These are phyloP conservation scores for Pseudovirgaria hyperparasitica DNA, from an alignment of 2,329 filamentous ascomycete genomes.

Conservation along the genomic window DNA sequence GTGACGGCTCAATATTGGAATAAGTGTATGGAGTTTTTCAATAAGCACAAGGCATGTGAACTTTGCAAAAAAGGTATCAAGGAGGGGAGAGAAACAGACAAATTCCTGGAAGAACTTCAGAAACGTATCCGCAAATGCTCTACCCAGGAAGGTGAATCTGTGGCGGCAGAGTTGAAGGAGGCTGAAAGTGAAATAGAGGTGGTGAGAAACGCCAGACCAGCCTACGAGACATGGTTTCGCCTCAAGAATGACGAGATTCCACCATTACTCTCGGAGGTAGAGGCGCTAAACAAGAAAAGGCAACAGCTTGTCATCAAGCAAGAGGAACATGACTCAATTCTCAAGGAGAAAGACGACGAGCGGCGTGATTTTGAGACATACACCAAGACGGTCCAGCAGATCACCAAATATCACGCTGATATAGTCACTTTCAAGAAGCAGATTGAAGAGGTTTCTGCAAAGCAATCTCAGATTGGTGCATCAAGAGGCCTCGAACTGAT, in stretches of 20 bases:
- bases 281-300: constrained; percentile 31
- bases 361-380: constrained; percentile 65
- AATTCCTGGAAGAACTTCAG: constrained; percentile 54
- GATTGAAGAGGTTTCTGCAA: constrained; percentile 60
- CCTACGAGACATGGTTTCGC: constrained; percentile 63
- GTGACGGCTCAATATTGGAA: constrained; percentile 60
- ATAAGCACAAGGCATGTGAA: constrained; percentile 59
- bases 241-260: constrained; percentile 59
- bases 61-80: constrained; percentile 63
- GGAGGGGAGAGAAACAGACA: constrained; percentile 39
- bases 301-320: constrained; percentile 26
- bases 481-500: constrained; percentile 72
- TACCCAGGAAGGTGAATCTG: constrained; percentile 44
- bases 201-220: constrained; percentile 41
- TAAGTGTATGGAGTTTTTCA: constrained; percentile 52
- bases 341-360: constrained; percentile 49
- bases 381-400: constrained; percentile 61
- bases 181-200: constrained; percentile 47
- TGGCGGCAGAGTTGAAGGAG: constrained; percentile 49
- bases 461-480: constrained; percentile 55
- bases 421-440: constrained; percentile 59
- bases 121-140: constrained; percentile 35
- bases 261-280: constrained; percentile 49
- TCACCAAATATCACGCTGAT: constrained; percentile 59
- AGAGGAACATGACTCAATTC: constrained; percentile 53